Conservation (phyloP, 495 filamentous ascomycete species). For the Platismatia glauca region DNA sequence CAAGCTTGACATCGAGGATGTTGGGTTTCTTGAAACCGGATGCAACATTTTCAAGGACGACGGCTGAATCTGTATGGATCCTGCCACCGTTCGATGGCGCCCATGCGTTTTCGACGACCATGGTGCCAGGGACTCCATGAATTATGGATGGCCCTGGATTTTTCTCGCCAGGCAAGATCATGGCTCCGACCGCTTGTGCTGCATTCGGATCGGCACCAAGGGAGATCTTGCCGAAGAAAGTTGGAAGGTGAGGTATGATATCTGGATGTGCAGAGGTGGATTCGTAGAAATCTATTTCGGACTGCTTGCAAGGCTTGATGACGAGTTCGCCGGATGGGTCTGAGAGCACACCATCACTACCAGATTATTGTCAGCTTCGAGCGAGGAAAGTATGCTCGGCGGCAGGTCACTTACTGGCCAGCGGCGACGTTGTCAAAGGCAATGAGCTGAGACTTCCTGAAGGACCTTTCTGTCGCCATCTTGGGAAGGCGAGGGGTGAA, state of each 20-base stretch:
- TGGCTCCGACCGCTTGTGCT: conserved; percentile 22
- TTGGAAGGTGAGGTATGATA: conserved; percentile 73
- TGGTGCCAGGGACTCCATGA: conserved; percentile 10
- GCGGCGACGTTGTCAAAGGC: conserved; percentile 77
- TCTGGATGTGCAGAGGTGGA: conserved; percentile 56
- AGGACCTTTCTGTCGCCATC: conserved; percentile 21
- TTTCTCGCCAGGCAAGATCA: conserved; percentile 9
- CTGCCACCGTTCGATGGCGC: conserved; percentile 45
- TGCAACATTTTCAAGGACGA: conserved; percentile 82
- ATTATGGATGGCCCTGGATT: conserved; percentile 12
- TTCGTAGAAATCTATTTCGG: conserved; percentile 91
- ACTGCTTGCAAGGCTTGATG: conserved; percentile 85
- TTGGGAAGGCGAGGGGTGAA: conserved; percentile 6
- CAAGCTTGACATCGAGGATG: conserved; percentile 91
- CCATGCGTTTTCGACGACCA: conserved; percentile 33
- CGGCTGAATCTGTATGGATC: conserved; percentile 63
- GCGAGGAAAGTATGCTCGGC: neutral
- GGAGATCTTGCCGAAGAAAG: conserved; percentile 69
- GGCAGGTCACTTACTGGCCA: conserved; percentile 68
- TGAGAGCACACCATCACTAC: conserved; percentile 83
- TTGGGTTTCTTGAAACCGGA: conserved; percentile 77
- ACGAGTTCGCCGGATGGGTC: conserved; percentile 77
- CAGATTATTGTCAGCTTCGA: conserved; percentile 11
- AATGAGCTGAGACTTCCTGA: conserved; percentile 44
- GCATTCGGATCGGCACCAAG: conserved; percentile 25